A percentile compares a stretch with the other conserved stretches of the same genome.
phyloP scores from a whole-genome alignment of 108 stramenopile species.

The Pseudonitzschia pungens region DNA sequence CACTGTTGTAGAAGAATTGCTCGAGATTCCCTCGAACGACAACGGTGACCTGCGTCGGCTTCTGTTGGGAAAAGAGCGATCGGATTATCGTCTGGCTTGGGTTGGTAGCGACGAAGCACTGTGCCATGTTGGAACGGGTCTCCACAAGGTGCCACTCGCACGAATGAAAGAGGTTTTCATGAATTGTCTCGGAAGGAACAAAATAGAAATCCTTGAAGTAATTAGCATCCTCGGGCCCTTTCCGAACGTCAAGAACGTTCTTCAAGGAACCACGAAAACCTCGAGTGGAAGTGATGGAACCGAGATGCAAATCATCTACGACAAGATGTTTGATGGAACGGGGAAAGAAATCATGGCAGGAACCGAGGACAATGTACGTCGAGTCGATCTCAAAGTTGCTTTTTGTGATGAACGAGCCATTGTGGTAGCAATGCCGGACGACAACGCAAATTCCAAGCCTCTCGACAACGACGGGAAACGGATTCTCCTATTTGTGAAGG shows the following conservation, averaged over 20 bases:
- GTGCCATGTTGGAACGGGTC: slow-evolving; percentile 77
- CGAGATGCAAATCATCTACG: slow-evolving; percentile 37
- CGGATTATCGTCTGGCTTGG: slow-evolving; percentile 74
- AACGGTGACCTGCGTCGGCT: slow-evolving; percentile 21
- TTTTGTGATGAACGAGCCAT: slow-evolving; percentile 65
- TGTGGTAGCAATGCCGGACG: slow-evolving; percentile 40
- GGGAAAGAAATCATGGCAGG: slow-evolving; percentile 82
- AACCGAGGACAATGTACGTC: slow-evolving; percentile 59
- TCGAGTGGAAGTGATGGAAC: not conserved
- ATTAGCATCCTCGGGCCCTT: slow-evolving; percentile 89
- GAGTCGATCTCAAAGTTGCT: slow-evolving; percentile 60
- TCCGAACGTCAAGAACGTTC: slow-evolving; percentile 81
- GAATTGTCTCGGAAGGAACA: slow-evolving; percentile 42
- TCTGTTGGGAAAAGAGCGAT: slow-evolving; percentile 15
- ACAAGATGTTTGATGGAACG: slow-evolving; percentile 82
- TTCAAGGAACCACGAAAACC: slow-evolving; percentile 56
- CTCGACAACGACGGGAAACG: slow-evolving; percentile 52
- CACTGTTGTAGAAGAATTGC: slow-evolving; percentile 14
- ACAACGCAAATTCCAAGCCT: slow-evolving; percentile 21
- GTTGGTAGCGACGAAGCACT: slow-evolving; percentile 74
- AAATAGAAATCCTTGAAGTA: slow-evolving; percentile 72
- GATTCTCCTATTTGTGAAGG: slow-evolving; percentile 64
- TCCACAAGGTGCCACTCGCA: slow-evolving; percentile 88
- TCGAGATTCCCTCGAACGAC: slow-evolving; percentile 10
- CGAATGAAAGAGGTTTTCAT: slow-evolving; percentile 82